Evolutionary conservation across 2,329 filamentous ascomycete species (phyloP).

Genomic region (Pyrenochaeta sp.): DNA sequence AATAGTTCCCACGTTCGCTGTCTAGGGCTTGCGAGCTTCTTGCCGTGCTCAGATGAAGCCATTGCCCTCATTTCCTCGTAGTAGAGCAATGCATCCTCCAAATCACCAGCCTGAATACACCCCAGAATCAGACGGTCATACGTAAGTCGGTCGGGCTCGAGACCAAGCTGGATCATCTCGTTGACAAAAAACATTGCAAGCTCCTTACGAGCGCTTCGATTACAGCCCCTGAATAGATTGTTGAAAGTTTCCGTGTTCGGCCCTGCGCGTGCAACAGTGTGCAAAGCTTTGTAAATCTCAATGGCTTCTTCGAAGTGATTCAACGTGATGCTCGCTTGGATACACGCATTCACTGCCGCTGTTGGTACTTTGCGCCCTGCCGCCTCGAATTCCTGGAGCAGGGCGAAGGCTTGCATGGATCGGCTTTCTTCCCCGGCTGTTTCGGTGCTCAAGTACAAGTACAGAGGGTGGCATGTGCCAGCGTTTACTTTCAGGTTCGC

Average conservation of each 20-base stretch:
- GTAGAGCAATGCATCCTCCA: slow-evolving; percentile 59
- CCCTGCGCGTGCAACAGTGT: slow-evolving; percentile 57
- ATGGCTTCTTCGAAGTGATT: slow-evolving; percentile 60
- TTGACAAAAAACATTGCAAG: slow-evolving; percentile 67
- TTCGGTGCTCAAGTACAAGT: slow-evolving; percentile 60
- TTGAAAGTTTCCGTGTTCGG: slow-evolving; percentile 67
- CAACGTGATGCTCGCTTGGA: slow-evolving; percentile 59
- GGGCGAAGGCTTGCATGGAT: slow-evolving; percentile 61
- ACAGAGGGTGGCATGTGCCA: slow-evolving; percentile 70
- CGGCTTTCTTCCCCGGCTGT: slow-evolving; percentile 49
- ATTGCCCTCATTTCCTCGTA: slow-evolving; percentile 57
- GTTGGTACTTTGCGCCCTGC: slow-evolving; percentile 60
- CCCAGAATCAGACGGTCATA: slow-evolving; percentile 69
- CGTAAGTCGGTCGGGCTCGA: slow-evolving; percentile 64
- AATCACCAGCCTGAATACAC: slow-evolving; percentile 53
- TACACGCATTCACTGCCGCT: slow-evolving; percentile 59
- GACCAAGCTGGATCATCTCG: slow-evolving; percentile 65
- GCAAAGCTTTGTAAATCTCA: slow-evolving; percentile 67
- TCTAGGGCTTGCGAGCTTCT: slow-evolving; percentile 18
- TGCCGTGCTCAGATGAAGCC: slow-evolving; percentile 11
- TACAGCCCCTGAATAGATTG: slow-evolving; percentile 61
- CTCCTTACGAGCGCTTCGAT: slow-evolving; percentile 53
- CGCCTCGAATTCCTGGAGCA: slow-evolving; percentile 64
- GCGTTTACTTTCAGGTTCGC: slow-evolving; percentile 65
- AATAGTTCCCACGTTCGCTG: slow-evolving; percentile 25